phyloP scores from a whole-genome alignment of 2,329 filamentous ascomycete species.

The Harringtonia lauricola region DNA sequence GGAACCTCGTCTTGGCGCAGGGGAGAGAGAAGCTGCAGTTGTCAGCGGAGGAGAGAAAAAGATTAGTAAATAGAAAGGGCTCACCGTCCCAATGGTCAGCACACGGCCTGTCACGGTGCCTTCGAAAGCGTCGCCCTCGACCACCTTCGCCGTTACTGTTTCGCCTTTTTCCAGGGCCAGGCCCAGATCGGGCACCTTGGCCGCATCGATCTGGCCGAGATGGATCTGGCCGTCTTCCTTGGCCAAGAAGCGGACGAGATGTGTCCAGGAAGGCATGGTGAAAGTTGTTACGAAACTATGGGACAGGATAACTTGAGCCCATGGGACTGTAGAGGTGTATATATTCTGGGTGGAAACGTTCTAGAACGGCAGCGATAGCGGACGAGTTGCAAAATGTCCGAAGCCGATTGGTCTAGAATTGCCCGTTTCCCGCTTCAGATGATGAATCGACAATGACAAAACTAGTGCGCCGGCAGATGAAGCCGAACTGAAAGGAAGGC shows the following conservation, averaged over 20 bases:
- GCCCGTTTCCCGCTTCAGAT: no score
- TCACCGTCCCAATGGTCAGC: constrained; percentile 11
- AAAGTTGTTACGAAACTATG: no score
- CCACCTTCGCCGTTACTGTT: constrained; percentile 19
- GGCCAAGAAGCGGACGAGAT: constrained; percentile 29
- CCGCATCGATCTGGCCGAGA: constrained; percentile 25
- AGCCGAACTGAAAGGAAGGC: no score
- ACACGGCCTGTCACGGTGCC: constrained; percentile 21
- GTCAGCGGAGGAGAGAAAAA: neutral
- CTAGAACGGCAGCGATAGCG: no score
- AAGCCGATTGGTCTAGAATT: no score
- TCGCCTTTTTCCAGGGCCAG: constrained; percentile 21
- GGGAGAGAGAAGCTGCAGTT: constrained; percentile 20
- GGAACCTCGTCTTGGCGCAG: constrained; percentile 22
- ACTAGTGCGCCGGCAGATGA: no score
- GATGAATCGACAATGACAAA: no score
- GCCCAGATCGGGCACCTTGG: constrained; percentile 21
- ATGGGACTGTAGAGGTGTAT: no score
- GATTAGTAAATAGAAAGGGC: neutral
- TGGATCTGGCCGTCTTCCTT: constrained; percentile 27
- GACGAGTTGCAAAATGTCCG: no score
- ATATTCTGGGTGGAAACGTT: no score
- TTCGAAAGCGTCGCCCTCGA: constrained; percentile 23
- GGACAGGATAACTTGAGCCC: no score
- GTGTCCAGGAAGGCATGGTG: constrained; percentile 20